phyloP scores from a whole-genome alignment of 345 rosid species.

The Eutrema heterophyllum region DNA sequence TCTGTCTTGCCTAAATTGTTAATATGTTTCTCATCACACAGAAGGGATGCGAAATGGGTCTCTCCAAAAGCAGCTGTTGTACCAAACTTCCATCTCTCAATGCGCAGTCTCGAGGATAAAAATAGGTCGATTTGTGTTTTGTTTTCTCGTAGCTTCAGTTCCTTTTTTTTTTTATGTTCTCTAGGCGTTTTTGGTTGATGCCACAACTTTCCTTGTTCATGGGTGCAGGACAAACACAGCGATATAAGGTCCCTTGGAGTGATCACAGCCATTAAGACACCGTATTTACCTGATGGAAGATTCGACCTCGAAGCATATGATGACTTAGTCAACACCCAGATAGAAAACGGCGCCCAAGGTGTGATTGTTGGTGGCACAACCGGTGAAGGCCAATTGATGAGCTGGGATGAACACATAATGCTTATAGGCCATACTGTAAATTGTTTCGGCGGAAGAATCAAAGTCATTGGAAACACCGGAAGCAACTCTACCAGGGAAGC shows the following conservation, averaged over 20 bases:
- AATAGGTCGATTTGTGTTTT: constrained; percentile 42
- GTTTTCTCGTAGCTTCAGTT: background rate
- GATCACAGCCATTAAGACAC: constrained; percentile 92
- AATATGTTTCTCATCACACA: constrained; percentile 6
- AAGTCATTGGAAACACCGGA: constrained; percentile 83
- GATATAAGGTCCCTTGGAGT: constrained; percentile 66
- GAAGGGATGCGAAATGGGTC: constrained; percentile 46
- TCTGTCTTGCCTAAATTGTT: background rate
- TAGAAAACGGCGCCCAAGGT: constrained; percentile 62
- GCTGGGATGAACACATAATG: constrained; percentile 96
- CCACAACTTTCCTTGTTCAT: background rate
- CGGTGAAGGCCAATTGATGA: constrained; percentile 92
- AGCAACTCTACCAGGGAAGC: constrained; percentile 93
- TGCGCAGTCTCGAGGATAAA: constrained; percentile 72
- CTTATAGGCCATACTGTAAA: constrained; percentile 85
- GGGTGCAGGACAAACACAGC: constrained; percentile 60
- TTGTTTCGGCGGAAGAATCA: constrained; percentile 67
- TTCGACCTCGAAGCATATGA: constrained; percentile 91
- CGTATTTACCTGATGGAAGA: constrained; percentile 88
- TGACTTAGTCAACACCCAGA: constrained; percentile 65
- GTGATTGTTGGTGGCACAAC: constrained; percentile 90
- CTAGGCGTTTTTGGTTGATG: background rate
- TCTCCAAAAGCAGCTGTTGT: constrained; percentile 62
- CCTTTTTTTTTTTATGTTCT: background rate
- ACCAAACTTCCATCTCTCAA: constrained; percentile 67